Evolutionary conservation across 345 rosid species (phyloP).

Genomic region (Kandelia obovata): DNA sequence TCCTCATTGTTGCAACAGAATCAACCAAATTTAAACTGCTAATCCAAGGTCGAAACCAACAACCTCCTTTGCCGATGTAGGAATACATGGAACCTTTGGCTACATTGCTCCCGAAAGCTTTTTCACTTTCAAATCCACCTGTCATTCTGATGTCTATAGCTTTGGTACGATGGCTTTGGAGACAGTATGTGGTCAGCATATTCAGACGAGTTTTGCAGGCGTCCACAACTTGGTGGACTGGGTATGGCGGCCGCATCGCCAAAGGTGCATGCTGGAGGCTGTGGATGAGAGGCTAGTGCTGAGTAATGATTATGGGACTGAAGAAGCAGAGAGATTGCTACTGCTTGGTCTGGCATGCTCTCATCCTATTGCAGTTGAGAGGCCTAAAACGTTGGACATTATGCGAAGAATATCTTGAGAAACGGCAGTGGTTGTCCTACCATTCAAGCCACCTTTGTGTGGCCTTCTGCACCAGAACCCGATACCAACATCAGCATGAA

Average conservation of each 20-base stretch:
- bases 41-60: too few relatives aligned
- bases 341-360: not conserved
- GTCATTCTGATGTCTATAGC: not conserved
- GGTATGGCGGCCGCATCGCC: not conserved
- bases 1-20: too few relatives aligned
- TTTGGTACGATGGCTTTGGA: not conserved
- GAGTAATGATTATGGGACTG: not conserved
- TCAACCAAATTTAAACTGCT: too few relatives aligned
- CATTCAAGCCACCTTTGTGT: not conserved
- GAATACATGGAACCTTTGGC: not conserved
- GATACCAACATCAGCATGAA: not conserved
- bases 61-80: not conserved
- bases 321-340: slow-evolving; percentile 4
- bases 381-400: not conserved
- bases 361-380: not conserved
- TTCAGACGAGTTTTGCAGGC: not conserved
- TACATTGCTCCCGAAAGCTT: not conserved
- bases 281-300: not conserved
- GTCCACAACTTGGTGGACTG: slow-evolving; percentile 2
- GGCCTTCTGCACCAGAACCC: too few relatives aligned
- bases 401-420: not conserved
- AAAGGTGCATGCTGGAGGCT: not conserved
- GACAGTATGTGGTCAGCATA: not conserved
- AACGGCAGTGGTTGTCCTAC: not conserved
- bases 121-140: not conserved